Percentiles rank a stretch among this genome's conserved stretches.
phyloP scores from a whole-genome alignment of 2,329 filamentous ascomycete genomes.

The Furcasterigmium sp. region DNA sequence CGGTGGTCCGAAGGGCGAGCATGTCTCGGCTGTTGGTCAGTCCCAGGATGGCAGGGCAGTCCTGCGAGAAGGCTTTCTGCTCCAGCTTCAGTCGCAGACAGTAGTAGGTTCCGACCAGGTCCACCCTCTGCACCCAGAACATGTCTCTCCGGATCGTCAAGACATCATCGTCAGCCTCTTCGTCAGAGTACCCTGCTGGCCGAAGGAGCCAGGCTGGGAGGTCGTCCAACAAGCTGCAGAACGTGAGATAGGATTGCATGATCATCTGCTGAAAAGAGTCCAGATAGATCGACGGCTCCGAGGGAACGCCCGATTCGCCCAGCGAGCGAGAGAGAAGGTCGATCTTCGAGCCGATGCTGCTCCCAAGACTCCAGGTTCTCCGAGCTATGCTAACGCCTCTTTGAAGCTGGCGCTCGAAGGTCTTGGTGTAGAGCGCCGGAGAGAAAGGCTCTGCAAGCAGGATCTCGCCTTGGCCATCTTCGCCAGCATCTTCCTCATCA shows the following conservation, averaged over 20 bases:
- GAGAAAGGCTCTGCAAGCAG: neutral
- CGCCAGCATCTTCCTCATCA: conserved; percentile 27
- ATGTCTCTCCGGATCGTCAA: neutral
- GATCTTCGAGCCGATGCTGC: conserved; percentile 6
- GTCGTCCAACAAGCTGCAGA: conserved; percentile 13
- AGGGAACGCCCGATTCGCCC: neutral
- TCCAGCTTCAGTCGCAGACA: conserved; percentile 34
- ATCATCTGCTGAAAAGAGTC: conserved; percentile 11
- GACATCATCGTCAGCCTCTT: neutral
- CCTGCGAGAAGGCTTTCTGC: neutral
- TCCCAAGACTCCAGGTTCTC: conserved; percentile 3
- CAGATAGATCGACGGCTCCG: neutral
- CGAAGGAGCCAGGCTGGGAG: conserved; percentile 5
- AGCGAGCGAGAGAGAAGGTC: conserved; percentile 1
- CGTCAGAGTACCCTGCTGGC: neutral
- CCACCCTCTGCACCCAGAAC: conserved; percentile 31
- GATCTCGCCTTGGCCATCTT: neutral
- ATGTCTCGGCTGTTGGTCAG: conserved; percentile 3
- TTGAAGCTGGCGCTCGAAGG: conserved; percentile 3
- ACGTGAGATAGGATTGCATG: conserved; percentile 15
- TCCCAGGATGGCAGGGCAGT: conserved; percentile 1
- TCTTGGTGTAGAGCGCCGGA: neutral
- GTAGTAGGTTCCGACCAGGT: conserved; percentile 33
- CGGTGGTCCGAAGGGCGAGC: conserved; percentile 24
- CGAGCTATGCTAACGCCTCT: conserved; percentile 1